Evolutionary conservation across 331 rosid species (phyloP).

Genomic region (Dryas integrifolia): DNA sequence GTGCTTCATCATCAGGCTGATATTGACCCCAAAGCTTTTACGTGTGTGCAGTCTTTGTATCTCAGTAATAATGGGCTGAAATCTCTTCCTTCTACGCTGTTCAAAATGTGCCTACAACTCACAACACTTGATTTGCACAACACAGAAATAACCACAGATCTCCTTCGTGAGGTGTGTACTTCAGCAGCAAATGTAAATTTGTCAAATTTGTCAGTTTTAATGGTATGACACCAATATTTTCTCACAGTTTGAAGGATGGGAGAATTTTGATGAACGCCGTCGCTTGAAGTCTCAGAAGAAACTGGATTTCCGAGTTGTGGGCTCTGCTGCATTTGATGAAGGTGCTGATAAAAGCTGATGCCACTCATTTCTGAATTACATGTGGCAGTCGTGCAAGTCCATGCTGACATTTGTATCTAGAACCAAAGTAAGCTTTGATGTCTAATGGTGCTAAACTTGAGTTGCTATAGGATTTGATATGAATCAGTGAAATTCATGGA

Average conservation of each 20-base stretch:
- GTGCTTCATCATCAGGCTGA: not conserved
- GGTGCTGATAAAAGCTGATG: conserved; percentile 81
- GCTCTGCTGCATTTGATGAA: conserved; percentile 74
- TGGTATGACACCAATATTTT: conserved; percentile 1
- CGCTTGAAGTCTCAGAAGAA: conserved; percentile 83
- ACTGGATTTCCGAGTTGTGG: conserved; percentile 71
- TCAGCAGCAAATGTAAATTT: conserved; percentile 9
- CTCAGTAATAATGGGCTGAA: conserved; percentile 72
- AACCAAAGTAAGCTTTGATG: not conserved
- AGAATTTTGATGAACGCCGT: conserved; percentile 64
- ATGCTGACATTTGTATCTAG: conserved; percentile 3
- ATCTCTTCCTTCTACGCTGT: conserved; percentile 67
- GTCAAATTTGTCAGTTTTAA: conserved; percentile 15
- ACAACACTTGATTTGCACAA: conserved; percentile 80
- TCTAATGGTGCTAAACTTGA: not conserved
- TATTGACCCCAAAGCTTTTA: not conserved
- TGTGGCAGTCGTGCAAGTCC: not conserved
- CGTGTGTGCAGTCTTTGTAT: conserved; percentile 55
- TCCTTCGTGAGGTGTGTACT: conserved; percentile 67
- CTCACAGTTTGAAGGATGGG: conserved; percentile 86
- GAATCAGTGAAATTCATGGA: not conserved
- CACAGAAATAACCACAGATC: conserved; percentile 76
- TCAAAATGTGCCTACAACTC: conserved; percentile 71
- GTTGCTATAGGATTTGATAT: not conserved
- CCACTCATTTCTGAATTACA: not conserved